Evolutionary conservation across 331 rosid genomes (phyloP), one percentile per base, ranked within the genome.

Genomic region (Rhamnella rubrinervis): DNA sequence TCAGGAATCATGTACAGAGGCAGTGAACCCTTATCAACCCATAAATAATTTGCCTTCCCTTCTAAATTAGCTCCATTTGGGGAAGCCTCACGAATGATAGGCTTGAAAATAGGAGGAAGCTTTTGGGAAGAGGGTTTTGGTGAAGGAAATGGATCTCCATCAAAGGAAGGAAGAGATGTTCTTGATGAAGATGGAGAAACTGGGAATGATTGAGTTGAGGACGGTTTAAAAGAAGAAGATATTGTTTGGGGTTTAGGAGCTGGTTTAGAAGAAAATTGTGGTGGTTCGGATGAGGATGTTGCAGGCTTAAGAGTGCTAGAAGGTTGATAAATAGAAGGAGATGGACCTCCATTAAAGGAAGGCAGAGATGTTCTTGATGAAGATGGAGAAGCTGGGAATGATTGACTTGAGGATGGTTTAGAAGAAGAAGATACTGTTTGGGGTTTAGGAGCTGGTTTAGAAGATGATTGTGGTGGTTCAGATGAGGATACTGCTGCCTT

Each of bases 1-100:
- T 68, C 70, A 5, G 84, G 84, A 79, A 79, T 69, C 7, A 31
- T 8, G 59, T 59, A 83, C 37, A 75, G 10, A 5, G 72, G 81
- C 46, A 71, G 57, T 9, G 82, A 28, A 31, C 41, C 75, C 17
- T 67, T 58, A 21, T 65, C 68, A 19, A 55, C 62, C 58, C 65
- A 2, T 28, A 59, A 62, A 50, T 82, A 82, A 47, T 37, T 26
- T 6, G 12, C 4, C 55, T 53, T 69, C 55, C 41, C 71, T n/a
- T 18, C 21, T 61, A 51, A 62, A 56, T 11, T 39, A 40, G 14
- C 9, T 26, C 1, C 62, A 66, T 21, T 28, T 16, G 71, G 7
- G 28, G 77, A 31, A 57, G 65, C 61, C 1, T 35, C 4, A 4
- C 44, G 46, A 16, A 38, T 18, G n/a, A 7, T 18, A 2, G 7